Evolutionary conservation across 23 red algal genomes (phyloP).

Genomic region (Gracilaria caudata): DNA sequence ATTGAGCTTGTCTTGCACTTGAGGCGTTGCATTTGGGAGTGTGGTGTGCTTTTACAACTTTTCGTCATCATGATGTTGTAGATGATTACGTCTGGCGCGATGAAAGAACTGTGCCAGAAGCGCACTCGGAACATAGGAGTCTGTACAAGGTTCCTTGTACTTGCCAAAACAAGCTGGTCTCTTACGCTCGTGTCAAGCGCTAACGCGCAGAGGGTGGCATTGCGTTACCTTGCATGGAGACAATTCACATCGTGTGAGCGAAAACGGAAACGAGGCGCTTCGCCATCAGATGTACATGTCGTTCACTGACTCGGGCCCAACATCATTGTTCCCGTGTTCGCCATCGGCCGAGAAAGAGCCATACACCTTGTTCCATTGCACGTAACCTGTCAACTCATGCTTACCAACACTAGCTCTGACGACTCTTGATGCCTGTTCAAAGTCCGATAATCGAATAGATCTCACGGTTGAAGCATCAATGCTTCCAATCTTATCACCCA

Average conservation of each 20-base stretch:
- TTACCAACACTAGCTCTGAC: constrained; percentile 81
- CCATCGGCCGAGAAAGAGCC: constrained; percentile 80
- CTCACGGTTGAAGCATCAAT: constrained; percentile 74
- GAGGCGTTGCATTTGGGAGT: no score
- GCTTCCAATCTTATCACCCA: constrained; percentile 72
- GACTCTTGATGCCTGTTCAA: constrained; percentile 59
- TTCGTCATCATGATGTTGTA: not conserved
- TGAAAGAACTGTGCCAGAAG: no score
- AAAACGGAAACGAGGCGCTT: not conserved
- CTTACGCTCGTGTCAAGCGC: not conserved
- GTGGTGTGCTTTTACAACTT: no score
- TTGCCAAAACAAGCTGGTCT: not conserved
- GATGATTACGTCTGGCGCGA: no score
- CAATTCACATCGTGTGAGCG: not conserved
- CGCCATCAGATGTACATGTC: not conserved
- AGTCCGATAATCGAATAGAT: constrained; percentile 68
- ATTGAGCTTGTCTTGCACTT: no score
- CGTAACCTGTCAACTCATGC: constrained; percentile 79
- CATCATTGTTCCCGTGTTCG: not conserved
- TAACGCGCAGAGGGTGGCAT: no score
- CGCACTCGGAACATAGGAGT: not conserved
- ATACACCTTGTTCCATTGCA: constrained; percentile 86
- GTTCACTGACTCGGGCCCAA: not conserved
- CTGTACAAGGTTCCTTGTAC: not conserved
- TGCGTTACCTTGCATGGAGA: not conserved